A percentile compares a stretch with the other conserved stretches of the same genome.
These are phyloP conservation scores for Pleurotus tuoliensis DNA, from an alignment of 768 basidiomycete species.

Conservation along the genomic window DNA sequence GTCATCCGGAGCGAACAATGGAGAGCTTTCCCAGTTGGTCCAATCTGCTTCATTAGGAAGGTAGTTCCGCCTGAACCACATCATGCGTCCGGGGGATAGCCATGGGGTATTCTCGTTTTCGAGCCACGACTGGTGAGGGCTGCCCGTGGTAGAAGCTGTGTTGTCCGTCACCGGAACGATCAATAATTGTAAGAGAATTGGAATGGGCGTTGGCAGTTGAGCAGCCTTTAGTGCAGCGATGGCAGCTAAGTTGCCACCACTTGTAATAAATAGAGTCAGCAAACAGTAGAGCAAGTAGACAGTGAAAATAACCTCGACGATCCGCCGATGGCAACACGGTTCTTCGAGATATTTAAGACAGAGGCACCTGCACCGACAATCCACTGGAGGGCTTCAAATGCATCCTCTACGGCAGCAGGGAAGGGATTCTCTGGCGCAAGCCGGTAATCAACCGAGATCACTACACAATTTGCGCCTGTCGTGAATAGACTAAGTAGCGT, in stretches of 20 bases:
- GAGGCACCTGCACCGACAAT: conserved; percentile 43
- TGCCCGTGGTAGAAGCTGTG: conserved; percentile 42
- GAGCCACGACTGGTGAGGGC: conserved; percentile 39
- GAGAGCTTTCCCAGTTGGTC: conserved; percentile 66
- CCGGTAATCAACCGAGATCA: conserved; percentile 67
- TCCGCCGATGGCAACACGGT: conserved; percentile 66
- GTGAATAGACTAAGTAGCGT: neutral
- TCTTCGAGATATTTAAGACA: conserved; percentile 43
- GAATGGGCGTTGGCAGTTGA: conserved; percentile 41
- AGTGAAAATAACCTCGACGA: conserved; percentile 54
- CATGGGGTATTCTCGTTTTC: conserved; percentile 56
- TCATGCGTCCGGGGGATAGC: conserved; percentile 60
- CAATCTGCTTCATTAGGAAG: conserved; percentile 58
- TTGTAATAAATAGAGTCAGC: conserved; percentile 17
- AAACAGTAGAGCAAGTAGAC: neutral
- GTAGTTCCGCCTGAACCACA: conserved; percentile 72
- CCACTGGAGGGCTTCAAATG: conserved; percentile 65
- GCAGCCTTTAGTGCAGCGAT: conserved; percentile 62
- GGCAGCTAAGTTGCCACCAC: conserved; percentile 70
- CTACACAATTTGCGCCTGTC: conserved; percentile 56
- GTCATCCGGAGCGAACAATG: conserved; percentile 61
- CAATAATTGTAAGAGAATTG: conserved; percentile 57
- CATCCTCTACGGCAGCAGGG: conserved; percentile 69
- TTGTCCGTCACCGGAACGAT: conserved; percentile 75
- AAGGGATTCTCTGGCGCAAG: conserved; percentile 70